Evolutionary conservation across 192 early-diverging fungal genomes (phyloP), one percentile per base, ranked within the genome.

Genomic region (Coemansia sp.): DNA sequence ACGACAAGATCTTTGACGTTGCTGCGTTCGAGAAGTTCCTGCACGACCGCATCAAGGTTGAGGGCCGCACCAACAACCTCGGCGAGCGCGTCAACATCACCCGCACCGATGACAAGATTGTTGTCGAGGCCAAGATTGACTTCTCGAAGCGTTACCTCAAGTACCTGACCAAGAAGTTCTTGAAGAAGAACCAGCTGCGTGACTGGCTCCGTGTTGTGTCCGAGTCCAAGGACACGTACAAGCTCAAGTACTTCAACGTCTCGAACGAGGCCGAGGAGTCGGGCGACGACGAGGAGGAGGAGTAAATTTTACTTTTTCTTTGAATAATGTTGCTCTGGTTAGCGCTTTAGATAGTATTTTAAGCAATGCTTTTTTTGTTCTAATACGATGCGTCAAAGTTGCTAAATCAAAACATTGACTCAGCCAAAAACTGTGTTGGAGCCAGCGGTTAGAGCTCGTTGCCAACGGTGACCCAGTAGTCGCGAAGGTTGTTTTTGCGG

Each of bases 161-260:
- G 92, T 99, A 99, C 91, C 90, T 99, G 58, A 93, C 97, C 86
- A 99, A 99, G 92, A 96, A 96, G 89, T 99, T 94, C 92, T 86
- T 99, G 84, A 99, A 99, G 93, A 96, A 99, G 92, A 85, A 97
- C 89, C 87, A 90, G 81, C 90, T 99, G 84, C 90, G 93, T 79
- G 97, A 99, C 87, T 98, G 90, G 90, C 85, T 99, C 76, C 95
- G 97, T 84, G 97, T 98, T 75, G 86, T 97, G 80, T 85, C 93
- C 73, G 82, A 86, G 67, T 76, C 82, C 87, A 94, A 94, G 89
- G 79, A 84, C 65, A 85, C 93, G 65, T 99, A 95, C 88, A 89
- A 94, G 86, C 90, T 99, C 84, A 86, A 88, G 66, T 99, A 98
- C 92, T 97, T 81, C 69, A 81, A 81, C 69, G 57, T 81, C 62